A percentile compares a stretch with the other conserved stretches of the same genome.
Conservation (phyloP, 2,329 filamentous ascomycete genomes). For the Cladorrhinum sp. region DNA sequence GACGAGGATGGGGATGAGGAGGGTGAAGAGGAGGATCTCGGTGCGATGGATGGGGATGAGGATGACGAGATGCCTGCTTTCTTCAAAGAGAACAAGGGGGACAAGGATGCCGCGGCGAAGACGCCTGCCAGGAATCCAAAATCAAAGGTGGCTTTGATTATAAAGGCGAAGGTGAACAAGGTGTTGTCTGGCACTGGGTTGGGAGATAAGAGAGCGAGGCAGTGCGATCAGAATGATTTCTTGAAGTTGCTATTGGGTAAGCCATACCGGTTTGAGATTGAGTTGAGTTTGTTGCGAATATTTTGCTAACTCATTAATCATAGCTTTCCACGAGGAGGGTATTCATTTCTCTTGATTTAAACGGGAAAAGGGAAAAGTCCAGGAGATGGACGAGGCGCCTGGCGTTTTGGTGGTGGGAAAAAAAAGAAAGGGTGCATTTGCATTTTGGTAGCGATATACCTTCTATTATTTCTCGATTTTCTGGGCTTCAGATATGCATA, state of each 20-base stretch:
- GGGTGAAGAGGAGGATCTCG: constrained; percentile 46
- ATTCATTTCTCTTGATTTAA: constrained; percentile 79
- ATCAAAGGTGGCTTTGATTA: constrained; percentile 74
- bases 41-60: constrained; percentile 53
- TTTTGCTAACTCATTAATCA: no score
- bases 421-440: background rate
- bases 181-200: constrained; percentile 80
- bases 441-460: background rate
- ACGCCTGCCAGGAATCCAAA: constrained; percentile 70
- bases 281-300: background rate
- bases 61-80: constrained; percentile 77
- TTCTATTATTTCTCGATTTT: background rate
- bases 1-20: constrained; percentile 41
- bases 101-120: constrained; percentile 43
- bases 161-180: constrained; percentile 82
- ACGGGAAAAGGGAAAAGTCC: background rate
- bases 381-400: background rate
- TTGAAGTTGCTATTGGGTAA: constrained; percentile 60
- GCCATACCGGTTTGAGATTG: constrained; percentile 12
- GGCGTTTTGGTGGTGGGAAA: background rate
- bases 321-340: constrained; percentile 79
- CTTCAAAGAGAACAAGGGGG: constrained; percentile 64
- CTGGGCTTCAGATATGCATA: background rate
- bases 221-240: constrained; percentile 93
- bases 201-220: constrained; percentile 74